Base-by-base conservation (phyloP, 768 basidiomycete genomes). In the Punctularia strigosozonata region DNA sequence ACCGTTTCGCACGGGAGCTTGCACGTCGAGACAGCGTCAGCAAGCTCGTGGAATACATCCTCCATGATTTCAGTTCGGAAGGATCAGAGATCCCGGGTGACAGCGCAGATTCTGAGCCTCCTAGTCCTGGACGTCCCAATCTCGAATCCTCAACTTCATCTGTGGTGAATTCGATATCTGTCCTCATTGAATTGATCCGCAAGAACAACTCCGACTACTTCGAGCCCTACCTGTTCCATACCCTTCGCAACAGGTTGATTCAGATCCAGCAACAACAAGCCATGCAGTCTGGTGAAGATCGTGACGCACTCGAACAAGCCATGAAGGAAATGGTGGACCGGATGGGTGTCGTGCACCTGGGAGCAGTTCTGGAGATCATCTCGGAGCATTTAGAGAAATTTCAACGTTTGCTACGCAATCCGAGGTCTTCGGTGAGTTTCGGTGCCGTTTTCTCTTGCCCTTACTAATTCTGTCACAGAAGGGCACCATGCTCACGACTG, bases 141-240 rank as follows among this genome's bases (percentile, higher is more conserved):
- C 66, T 51, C 50, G 78, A 60, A 64, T 77, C 50, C 47, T 59
- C 73, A 6, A 70, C 73, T 1, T 95, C 91, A 8, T 87, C 88
- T 5, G 78, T 97, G 38, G 70, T 84, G 20, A 77, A 90, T 46
- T 80, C 87, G 8, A 84, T 92, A 48, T 80, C 82, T 31, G 78
- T 97, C 50, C 68, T 97, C 43, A 83, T 92, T 46, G 94, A 98
- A 55, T 71, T 95, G 28, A 95, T 97, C 47, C 75, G 92, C 38
- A 91, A 97, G 56, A 97, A 97, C 59, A 97, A 98, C 57, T 94
- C 92, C 26, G 94, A 99, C 57, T 97, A 91, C 54, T 92, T 95
- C 53, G 95, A 99, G 60, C 94, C 92, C 4, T 94, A 91, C 57
- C 70, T 97, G 10, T 97, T 95, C 61, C 92, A 95, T 52, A 90